phyloP scores from a whole-genome alignment of 306 rosid genomes.

The Castanea mollissima region DNA sequence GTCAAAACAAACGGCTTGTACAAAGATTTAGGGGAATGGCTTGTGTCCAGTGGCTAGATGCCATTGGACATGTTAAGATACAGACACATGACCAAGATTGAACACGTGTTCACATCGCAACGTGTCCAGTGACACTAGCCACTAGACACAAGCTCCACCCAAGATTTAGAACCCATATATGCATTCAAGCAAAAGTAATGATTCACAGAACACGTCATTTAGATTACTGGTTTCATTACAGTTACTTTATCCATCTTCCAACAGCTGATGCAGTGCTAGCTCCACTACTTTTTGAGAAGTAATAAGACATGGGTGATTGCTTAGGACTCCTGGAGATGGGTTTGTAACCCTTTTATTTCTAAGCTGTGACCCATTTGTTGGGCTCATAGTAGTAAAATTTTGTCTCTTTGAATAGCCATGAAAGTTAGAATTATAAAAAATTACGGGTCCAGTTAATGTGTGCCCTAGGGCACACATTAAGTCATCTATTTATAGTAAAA shows the following conservation, averaged over 20 bases:
- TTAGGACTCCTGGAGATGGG: neutral
- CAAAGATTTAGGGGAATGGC: slow-evolving; percentile 79
- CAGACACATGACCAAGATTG: no score
- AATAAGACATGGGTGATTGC: neutral
- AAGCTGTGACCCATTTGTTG: neutral
- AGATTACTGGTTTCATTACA: neutral
- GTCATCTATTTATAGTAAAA: no score
- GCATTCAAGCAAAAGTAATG: slow-evolving; percentile 56
- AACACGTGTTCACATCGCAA: no score
- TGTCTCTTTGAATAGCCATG: neutral
- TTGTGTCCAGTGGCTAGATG: no score
- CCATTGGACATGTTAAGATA: no score
- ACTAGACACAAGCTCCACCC: no score
- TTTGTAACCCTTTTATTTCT: neutral
- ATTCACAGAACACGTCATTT: neutral
- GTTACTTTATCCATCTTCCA: neutral
- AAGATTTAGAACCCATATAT: no score
- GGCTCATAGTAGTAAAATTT: neutral
- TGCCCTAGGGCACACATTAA: no score
- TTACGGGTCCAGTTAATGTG: no score
- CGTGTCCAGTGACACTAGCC: no score
- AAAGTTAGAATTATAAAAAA: neutral
- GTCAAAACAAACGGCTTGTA: slow-evolving; percentile 50
- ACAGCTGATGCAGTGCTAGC: neutral
- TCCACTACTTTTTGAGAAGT: neutral